These are phyloP conservation scores for Leccinum subfulvum DNA, from an alignment of 1,284 basidiomycete species.

Conservation along the genomic window DNA sequence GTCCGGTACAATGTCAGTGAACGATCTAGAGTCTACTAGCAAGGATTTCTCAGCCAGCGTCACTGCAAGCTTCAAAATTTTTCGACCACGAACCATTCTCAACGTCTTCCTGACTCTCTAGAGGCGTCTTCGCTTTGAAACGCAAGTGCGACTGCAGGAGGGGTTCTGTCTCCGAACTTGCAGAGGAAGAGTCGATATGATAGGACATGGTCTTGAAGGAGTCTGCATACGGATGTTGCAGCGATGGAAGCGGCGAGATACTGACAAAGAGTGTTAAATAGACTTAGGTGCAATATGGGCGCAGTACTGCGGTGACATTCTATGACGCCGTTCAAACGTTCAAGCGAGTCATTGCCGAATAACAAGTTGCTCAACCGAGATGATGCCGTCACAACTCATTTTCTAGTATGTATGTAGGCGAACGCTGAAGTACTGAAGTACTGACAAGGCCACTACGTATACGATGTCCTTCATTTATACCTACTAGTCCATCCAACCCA, in stretches of 20 bases:
- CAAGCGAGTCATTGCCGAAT: neutral
- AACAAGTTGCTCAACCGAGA: too few relatives aligned
- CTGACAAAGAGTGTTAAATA: neutral
- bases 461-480: too few relatives aligned
- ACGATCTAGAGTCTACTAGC: slow-evolving; percentile 7
- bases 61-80: neutral
- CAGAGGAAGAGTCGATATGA: neutral
- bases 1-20: slow-evolving; percentile 42
- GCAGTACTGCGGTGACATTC: too few relatives aligned
- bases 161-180: slow-evolving; percentile 25
- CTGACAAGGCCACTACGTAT: neutral
- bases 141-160: slow-evolving; percentile 13
- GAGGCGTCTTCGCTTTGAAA: neutral
- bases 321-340: neutral
- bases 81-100: slow-evolving; percentile 16
- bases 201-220: slow-evolving; percentile 7
- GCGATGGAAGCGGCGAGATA: neutral
- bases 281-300: neutral
- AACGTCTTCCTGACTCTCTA: neutral
- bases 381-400: neutral
- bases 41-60: neutral
- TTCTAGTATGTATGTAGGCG: too few relatives aligned
- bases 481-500: too few relatives aligned
- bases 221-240: neutral
- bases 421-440: too few relatives aligned